phyloP scores from a whole-genome alignment of 2,329 filamentous ascomycete genomes.

The Exophiala viscosa region DNA sequence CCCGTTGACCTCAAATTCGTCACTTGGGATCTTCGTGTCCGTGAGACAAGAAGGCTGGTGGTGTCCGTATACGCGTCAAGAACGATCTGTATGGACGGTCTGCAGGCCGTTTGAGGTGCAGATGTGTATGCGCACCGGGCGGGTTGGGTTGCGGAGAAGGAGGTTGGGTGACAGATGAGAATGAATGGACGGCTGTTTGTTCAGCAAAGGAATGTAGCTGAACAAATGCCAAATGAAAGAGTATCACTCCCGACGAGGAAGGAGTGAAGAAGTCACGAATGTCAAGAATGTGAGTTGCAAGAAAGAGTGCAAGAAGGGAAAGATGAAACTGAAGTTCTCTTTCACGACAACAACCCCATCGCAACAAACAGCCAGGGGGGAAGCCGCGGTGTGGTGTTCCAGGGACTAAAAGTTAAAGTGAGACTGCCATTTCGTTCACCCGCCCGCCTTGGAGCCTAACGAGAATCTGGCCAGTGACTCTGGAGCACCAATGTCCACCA shows the following conservation, averaged over 20 bases:
- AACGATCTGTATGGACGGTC: constrained; percentile 7
- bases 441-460: too few species aligned
- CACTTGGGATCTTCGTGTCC: neutral
- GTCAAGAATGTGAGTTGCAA: constrained; percentile 6
- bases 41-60: neutral
- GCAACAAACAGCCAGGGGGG: neutral
- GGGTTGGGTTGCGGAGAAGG: constrained; percentile 1
- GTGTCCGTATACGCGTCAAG: constrained; percentile 4
- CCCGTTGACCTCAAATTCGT: too few species aligned
- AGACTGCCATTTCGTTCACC: neutral
- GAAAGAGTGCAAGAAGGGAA: constrained; percentile 18
- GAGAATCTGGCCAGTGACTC: neutral
- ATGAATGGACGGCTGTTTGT: constrained; percentile 47
- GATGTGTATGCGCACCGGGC: constrained; percentile 13
- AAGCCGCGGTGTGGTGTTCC: neutral
- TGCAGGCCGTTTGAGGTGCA: constrained; percentile 11
- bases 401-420: neutral
- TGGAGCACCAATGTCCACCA: neutral
- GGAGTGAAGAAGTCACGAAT: constrained; percentile 25
- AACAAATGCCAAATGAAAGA: constrained; percentile 40
- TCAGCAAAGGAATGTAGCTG: constrained; percentile 64
- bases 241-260: constrained; percentile 4
- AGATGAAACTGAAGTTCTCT: neutral
- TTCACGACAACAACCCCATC: too few species aligned
- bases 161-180: constrained; percentile 28